phyloP scores from a whole-genome alignment of 805 yeast genomes.

The Suhomyces tanzawaensis region DNA sequence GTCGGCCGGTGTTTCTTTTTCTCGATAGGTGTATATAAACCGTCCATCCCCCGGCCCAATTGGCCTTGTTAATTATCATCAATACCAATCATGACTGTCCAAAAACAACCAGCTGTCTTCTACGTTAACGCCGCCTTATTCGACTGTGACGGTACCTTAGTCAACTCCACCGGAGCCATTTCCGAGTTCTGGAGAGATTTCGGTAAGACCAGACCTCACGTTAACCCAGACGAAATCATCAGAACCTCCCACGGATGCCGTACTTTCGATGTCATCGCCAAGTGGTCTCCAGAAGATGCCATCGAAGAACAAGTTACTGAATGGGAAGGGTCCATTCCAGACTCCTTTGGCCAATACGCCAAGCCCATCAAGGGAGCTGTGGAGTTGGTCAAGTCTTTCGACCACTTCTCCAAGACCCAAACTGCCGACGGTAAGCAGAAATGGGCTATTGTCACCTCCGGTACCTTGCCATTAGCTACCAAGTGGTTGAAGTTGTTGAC shows the following conservation, averaged over 20 bases:
- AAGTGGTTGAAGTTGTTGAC: slow-evolving; percentile 71
- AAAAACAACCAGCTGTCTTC: slow-evolving; percentile 43
- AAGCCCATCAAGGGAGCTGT: slow-evolving; percentile 75
- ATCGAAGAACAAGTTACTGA: slow-evolving; percentile 60
- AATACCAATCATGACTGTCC: slow-evolving; percentile 26
- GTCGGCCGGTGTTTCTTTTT: not conserved
- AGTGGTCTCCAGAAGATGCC: slow-evolving; percentile 75
- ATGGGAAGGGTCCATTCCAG: slow-evolving; percentile 69
- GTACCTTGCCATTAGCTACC: slow-evolving; percentile 72
- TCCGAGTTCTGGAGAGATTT: slow-evolving; percentile 80
- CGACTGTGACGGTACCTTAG: slow-evolving; percentile 86
- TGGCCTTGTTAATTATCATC: not conserved
- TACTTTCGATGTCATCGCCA: slow-evolving; percentile 72
- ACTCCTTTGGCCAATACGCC: slow-evolving; percentile 69
- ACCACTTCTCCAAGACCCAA: slow-evolving; percentile 43
- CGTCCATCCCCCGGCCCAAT: not conserved
- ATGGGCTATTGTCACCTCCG: slow-evolving; percentile 90
- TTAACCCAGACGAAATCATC: slow-evolving; percentile 68
- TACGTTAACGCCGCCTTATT: slow-evolving; percentile 55
- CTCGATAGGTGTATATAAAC: not conserved
- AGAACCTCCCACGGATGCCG: slow-evolving; percentile 80
- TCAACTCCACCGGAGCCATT: slow-evolving; percentile 78
- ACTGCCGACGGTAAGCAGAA: slow-evolving; percentile 46
- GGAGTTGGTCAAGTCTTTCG: slow-evolving; percentile 55
- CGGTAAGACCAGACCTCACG: slow-evolving; percentile 63